phyloP scores from a whole-genome alignment of 2,329 filamentous ascomycete species.

The Cryphonectria nitschkei region DNA sequence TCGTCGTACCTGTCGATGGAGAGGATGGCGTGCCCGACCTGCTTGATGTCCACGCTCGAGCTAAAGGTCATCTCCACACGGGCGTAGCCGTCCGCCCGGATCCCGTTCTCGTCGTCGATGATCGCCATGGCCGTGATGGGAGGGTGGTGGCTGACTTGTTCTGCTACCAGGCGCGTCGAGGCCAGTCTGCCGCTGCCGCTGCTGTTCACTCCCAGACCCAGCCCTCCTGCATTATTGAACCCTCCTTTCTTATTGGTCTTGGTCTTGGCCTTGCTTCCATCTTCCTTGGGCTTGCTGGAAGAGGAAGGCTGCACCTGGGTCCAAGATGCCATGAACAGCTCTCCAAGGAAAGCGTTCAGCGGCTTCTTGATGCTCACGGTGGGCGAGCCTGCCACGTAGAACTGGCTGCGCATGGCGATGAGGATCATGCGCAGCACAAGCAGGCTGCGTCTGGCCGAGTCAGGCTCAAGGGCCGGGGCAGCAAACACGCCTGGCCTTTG shows the following conservation, averaged over 20 bases:
- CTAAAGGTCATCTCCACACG: slow-evolving; percentile 57
- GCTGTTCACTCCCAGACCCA: slow-evolving; percentile 30
- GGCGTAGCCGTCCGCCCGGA: slow-evolving; percentile 55
- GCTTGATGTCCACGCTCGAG: slow-evolving; percentile 52
- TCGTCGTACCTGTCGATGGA: slow-evolving; percentile 51
- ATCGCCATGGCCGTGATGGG: slow-evolving; percentile 58
- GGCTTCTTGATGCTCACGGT: slow-evolving; percentile 56
- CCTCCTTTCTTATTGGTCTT: not conserved
- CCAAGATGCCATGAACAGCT: slow-evolving; percentile 52
- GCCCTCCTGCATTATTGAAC: slow-evolving; percentile 3
- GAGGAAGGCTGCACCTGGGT: slow-evolving; percentile 32
- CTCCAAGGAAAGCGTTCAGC: slow-evolving; percentile 56
- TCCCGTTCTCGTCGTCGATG: slow-evolving; percentile 45
- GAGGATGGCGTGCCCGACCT: slow-evolving; percentile 55
- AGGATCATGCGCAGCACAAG: slow-evolving; percentile 53
- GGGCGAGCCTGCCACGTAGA: slow-evolving; percentile 52
- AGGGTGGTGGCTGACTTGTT: slow-evolving; percentile 58
- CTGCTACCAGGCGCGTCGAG: slow-evolving; percentile 43
- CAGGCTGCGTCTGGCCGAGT: slow-evolving; percentile 48
- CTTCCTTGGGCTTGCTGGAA: slow-evolving; percentile 23
- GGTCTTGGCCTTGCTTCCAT: not conserved
- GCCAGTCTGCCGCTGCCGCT: slow-evolving; percentile 38
- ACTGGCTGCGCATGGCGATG: slow-evolving; percentile 49
- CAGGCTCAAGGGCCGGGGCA: slow-evolving; percentile 49
- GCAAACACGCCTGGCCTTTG: slow-evolving; percentile 52